Percentiles rank a stretch among this genome's conserved stretches.
Evolutionary conservation across 306 rosid genomes (phyloP).

Genomic region (peach (Prunus persica)): DNA sequence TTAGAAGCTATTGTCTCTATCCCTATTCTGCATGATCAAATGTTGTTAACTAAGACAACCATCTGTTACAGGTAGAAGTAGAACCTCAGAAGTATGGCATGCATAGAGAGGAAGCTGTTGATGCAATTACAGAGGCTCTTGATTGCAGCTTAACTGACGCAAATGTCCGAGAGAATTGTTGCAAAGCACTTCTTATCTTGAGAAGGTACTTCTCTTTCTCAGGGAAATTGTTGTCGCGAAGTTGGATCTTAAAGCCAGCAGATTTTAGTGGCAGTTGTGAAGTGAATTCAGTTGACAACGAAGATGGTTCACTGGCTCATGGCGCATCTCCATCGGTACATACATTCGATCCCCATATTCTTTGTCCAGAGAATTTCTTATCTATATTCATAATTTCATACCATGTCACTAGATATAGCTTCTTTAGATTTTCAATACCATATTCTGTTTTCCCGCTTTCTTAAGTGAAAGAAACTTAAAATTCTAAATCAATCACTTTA

Average conservation of each 20-base stretch:
- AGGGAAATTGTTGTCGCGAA: constrained; percentile 42
- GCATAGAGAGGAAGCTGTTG: constrained; percentile 60
- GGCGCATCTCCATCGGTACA: constrained; percentile 37
- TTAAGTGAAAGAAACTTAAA: neutral
- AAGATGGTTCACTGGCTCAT: constrained; percentile 28
- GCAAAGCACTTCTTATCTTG: constrained; percentile 59
- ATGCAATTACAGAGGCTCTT: constrained; percentile 57
- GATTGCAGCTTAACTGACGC: constrained; percentile 57
- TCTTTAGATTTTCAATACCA: neutral
- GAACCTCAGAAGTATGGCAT: constrained; percentile 45
- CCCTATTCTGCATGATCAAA: neutral
- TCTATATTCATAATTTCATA: too few relatives aligned
- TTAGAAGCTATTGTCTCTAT: neutral
- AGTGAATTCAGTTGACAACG: constrained; percentile 20
- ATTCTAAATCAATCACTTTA: neutral
- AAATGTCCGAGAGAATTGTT: constrained; percentile 45
- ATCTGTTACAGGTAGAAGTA: constrained; percentile 44
- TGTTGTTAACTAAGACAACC: constrained; percentile 12
- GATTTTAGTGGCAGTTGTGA: constrained; percentile 27
- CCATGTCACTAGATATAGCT: too few relatives aligned
- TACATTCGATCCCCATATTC: constrained; percentile 10
- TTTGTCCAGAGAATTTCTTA: neutral
- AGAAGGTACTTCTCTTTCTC: constrained; percentile 55
- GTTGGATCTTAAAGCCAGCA: constrained; percentile 36
- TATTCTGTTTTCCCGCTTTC: neutral